Evolutionary conservation across 208 protist genomes (phyloP).

Genomic region (Trypanosoma caninum): DNA sequence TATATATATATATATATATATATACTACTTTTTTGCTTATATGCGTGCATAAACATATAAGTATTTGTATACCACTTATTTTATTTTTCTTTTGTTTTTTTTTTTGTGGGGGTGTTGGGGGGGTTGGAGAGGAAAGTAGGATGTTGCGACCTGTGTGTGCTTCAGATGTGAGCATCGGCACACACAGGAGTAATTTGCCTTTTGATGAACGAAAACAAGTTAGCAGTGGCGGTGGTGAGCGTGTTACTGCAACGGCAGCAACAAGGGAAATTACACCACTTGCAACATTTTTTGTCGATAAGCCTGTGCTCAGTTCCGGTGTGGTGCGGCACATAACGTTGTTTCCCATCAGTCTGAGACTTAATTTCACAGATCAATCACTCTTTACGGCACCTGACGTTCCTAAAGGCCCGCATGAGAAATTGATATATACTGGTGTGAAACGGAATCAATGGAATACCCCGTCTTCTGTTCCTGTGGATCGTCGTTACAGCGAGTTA

Average conservation of each 20-base stretch:
- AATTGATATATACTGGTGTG: constrained; percentile 37
- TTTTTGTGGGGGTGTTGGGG: not conserved
- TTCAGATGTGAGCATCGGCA: too few species aligned
- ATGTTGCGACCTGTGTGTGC: not conserved
- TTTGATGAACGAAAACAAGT: not conserved
- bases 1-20: not conserved
- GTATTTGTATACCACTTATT: not conserved
- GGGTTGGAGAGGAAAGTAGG: too few species aligned
- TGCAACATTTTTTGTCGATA: constrained; percentile 46
- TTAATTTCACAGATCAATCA: constrained; percentile 42
- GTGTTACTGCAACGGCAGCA: not conserved
- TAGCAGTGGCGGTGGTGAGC: too few species aligned
- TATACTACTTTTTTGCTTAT: not conserved
- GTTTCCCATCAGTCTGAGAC: constrained; percentile 60
- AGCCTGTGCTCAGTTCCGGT: constrained; percentile 45
- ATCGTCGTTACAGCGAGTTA: constrained; percentile 84
- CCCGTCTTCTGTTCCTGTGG: constrained; percentile 28
- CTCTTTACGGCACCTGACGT: constrained; percentile 45
- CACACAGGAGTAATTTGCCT: not conserved
- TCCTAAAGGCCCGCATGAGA: constrained; percentile 39
- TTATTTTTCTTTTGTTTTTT: not conserved
- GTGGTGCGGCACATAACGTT: constrained; percentile 63
- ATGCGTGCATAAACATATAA: not conserved
- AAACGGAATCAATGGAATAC: constrained; percentile 49
- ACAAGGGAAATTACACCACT: constrained; percentile 15